A percentile compares a stretch with the other conserved stretches of the same genome.
These are phyloP conservation scores for Monotropa hypopitys DNA, from an alignment of 179 eudicot species.

Conservation along the genomic window DNA sequence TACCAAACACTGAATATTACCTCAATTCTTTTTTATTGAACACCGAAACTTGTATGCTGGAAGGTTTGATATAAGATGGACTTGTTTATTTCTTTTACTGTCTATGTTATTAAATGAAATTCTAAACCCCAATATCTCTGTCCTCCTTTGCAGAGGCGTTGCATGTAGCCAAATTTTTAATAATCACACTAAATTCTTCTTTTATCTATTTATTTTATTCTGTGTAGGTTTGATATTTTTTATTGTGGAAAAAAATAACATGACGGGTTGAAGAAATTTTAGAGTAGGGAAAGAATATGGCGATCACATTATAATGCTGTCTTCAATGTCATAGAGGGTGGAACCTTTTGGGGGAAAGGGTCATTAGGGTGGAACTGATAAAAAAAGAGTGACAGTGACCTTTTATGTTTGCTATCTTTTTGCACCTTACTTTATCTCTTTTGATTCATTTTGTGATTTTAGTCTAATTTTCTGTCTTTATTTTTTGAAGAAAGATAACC, in stretches of 20 bases:
- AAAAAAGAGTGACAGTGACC: neutral
- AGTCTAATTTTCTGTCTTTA: conserved; percentile 9
- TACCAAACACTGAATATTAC: neutral
- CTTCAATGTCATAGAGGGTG: neutral
- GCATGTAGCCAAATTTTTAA: neutral
- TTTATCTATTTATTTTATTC: neutral
- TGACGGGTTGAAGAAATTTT: neutral
- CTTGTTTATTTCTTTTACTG: neutral
- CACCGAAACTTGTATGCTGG: neutral
- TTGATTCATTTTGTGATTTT: neutral
- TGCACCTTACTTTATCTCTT: neutral
- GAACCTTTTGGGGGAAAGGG: neutral
- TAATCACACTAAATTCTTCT: neutral
- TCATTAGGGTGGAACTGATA: neutral
- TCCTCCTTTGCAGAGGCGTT: neutral
- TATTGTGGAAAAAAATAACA: neutral
- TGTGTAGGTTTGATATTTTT: neutral
- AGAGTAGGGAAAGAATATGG: neutral
- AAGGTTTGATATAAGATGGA: neutral
- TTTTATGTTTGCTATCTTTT: neutral
- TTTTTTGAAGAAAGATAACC: conserved; percentile 30
- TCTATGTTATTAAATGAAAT: neutral
- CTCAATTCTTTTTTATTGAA: too few relatives aligned
- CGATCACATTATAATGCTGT: neutral
- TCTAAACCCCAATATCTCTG: too few relatives aligned